phyloP scores from a whole-genome alignment of 352 stramenopile genomes.

The Phytophthora pluvialis region DNA sequence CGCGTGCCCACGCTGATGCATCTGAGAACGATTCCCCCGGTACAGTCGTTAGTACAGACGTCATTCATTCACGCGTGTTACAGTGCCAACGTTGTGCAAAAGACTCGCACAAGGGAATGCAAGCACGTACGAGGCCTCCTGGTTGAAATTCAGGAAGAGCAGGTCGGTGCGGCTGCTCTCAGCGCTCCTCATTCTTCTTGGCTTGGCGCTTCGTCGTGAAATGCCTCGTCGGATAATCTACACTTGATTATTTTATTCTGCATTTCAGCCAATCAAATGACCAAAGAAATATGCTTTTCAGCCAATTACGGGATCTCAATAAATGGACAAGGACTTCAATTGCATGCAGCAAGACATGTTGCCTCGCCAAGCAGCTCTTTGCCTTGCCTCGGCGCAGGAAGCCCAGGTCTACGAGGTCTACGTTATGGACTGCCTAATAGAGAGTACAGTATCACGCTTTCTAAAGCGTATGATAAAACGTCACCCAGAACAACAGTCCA shows the following conservation, averaged over 20 bases:
- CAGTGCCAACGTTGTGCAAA: neutral
- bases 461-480: no score
- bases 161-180: slow-evolving; percentile 62
- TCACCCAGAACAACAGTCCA: no score
- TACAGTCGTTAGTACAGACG: neutral
- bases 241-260: neutral
- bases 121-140: slow-evolving; percentile 85
- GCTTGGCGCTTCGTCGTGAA: neutral
- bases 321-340: neutral
- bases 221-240: neutral
- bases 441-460: no score
- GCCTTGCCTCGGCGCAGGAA: no score
- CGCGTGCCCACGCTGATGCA: slow-evolving; percentile 92
- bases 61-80: neutral
- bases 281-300: neutral
- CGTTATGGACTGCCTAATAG: no score
- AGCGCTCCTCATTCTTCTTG: slow-evolving; percentile 48
- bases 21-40: slow-evolving; percentile 39
- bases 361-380: no score
- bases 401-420: no score
- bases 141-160: slow-evolving; percentile 93
- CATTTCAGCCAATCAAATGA: slow-evolving; percentile 17
- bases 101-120: neutral
- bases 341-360: no score
- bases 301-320: neutral